Evolutionary conservation across 2,329 filamentous ascomycete species (phyloP).

Genomic region (Venturia asperata): DNA sequence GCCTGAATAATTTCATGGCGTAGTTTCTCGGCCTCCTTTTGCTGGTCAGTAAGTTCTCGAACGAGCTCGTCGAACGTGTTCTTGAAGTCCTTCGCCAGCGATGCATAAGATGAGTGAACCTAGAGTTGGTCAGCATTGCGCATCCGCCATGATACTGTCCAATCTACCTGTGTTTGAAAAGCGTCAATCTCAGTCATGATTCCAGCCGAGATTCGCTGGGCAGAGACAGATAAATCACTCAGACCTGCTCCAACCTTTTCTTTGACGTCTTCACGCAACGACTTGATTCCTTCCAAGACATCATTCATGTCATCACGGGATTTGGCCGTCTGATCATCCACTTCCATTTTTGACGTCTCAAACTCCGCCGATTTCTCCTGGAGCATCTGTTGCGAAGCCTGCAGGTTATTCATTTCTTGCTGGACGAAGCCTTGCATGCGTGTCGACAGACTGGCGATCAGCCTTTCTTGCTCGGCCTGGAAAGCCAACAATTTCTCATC

Average conservation of each 20-base stretch:
- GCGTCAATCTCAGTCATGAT: conserved; percentile 76
- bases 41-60: conserved; percentile 67
- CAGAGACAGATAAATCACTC: conserved; percentile 72
- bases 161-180: conserved; percentile 63
- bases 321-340: conserved; percentile 59
- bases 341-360: conserved; percentile 57
- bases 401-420: conserved; percentile 65
- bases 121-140: conserved; percentile 34
- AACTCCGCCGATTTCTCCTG: conserved; percentile 63
- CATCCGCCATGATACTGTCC: background rate
- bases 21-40: conserved; percentile 65
- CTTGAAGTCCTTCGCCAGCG: conserved; percentile 80
- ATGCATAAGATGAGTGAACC: conserved; percentile 76
- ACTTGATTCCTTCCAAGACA: conserved; percentile 87
- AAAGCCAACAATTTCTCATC: conserved; percentile 70
- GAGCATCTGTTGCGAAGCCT: conserved; percentile 62
- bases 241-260: conserved; percentile 76
- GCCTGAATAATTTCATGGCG: conserved; percentile 65
- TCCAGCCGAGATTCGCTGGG: conserved; percentile 81
- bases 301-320: conserved; percentile 81
- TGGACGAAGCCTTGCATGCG: conserved; percentile 72
- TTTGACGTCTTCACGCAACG: conserved; percentile 83
- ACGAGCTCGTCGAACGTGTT: conserved; percentile 74
- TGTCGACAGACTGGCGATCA: conserved; percentile 59
- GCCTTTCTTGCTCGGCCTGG: conserved; percentile 61